These are phyloP conservation scores for Diplodia corticola DNA, from an alignment of 2,329 filamentous ascomycete species.

Conservation along the genomic window DNA sequence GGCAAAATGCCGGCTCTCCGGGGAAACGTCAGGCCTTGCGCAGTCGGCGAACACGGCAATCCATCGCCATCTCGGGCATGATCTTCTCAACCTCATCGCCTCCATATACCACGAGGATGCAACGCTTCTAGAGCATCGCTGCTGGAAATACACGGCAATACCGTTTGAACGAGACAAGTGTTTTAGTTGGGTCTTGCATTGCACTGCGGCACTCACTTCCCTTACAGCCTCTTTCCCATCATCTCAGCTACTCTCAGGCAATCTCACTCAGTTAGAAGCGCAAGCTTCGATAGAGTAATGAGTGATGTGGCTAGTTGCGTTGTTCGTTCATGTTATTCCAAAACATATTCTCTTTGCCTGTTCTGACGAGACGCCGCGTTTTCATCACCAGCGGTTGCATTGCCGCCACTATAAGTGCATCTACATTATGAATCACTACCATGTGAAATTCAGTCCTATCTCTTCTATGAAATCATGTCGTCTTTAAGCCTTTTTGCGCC, in stretches of 20 bases:
- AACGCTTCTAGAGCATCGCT: neutral
- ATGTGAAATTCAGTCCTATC: neutral
- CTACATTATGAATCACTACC: neutral
- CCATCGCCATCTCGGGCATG: constrained; percentile 4
- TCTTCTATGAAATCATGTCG: neutral
- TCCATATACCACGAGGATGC: neutral
- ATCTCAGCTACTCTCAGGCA: neutral
- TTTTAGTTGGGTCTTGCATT: neutral
- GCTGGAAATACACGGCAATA: neutral
- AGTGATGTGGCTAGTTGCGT: neutral
- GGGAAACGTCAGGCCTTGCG: constrained; percentile 17
- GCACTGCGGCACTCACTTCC: neutral
- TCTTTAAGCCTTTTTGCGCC: neutral
- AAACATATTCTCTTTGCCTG: neutral
- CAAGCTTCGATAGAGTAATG: neutral
- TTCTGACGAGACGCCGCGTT: neutral
- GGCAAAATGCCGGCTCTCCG: constrained; percentile 21
- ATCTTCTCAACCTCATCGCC: constrained; percentile 10
- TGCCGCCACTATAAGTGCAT: neutral
- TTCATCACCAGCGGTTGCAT: neutral
- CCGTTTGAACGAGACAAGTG: neutral
- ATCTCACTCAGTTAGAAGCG: neutral
- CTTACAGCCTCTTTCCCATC: neutral
- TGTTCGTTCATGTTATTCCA: neutral
- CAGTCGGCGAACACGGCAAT: constrained; percentile 3